phyloP scores from a whole-genome alignment of 2,329 filamentous ascomycete genomes.

The Stagonosporopsis tanaceti region DNA sequence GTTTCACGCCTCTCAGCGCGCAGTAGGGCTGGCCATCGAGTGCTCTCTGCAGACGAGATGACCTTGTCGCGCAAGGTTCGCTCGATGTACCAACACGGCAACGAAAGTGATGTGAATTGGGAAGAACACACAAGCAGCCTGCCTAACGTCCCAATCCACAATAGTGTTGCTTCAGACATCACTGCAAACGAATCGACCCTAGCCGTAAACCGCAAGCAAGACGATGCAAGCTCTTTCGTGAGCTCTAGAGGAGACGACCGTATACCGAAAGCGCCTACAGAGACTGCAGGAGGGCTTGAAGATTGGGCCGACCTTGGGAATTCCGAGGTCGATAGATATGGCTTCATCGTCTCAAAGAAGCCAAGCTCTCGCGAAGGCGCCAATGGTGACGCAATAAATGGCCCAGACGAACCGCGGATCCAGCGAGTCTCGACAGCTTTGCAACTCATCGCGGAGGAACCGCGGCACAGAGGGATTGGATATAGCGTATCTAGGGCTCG shows the following conservation, averaged over 20 bases:
- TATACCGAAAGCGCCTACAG: conserved; percentile 61
- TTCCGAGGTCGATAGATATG: conserved; percentile 69
- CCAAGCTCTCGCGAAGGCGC: conserved; percentile 42
- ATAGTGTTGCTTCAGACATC: conserved; percentile 32
- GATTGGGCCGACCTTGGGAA: conserved; percentile 69
- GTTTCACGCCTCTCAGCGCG: conserved; percentile 48
- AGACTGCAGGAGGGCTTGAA: conserved; percentile 69
- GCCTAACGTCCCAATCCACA: conserved; percentile 26
- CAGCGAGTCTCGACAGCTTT: conserved; percentile 69
- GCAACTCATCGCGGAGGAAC: conserved; percentile 63
- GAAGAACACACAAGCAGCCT: conserved; percentile 33
- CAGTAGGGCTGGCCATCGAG: conserved; percentile 53
- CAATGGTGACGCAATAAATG: conserved; percentile 35
- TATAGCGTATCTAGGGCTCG: conserved; percentile 58
- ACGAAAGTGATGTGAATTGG: conserved; percentile 62
- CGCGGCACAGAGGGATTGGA: conserved; percentile 62
- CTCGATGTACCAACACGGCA: conserved; percentile 69
- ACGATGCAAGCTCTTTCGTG: conserved; percentile 39
- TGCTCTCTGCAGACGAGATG: conserved; percentile 70
- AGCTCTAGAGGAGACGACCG: conserved; percentile 38
- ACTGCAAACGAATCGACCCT: conserved; percentile 40
- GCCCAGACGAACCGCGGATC: conserved; percentile 51
- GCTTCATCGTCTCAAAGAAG: conserved; percentile 64
- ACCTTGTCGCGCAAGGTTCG: conserved; percentile 69
- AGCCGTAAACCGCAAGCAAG: conserved; percentile 34